phyloP scores from a whole-genome alignment of 2,329 filamentous ascomycete genomes.

The Xylariales sp. region DNA sequence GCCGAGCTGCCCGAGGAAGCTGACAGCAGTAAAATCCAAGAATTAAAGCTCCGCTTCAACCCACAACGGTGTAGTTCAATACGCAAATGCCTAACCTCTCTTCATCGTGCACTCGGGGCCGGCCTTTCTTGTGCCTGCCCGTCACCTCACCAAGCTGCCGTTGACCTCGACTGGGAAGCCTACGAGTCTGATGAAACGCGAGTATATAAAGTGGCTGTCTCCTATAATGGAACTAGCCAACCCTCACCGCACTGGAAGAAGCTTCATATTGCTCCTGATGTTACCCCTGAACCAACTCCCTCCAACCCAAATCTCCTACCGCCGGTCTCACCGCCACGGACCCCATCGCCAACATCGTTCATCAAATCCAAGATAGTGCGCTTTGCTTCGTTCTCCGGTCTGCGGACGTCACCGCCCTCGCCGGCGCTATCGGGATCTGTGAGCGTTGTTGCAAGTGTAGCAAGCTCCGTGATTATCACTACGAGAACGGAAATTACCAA shows the following conservation, averaged over 20 bases:
- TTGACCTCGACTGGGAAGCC: conserved; percentile 20
- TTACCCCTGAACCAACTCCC: background rate
- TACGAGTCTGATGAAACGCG: conserved; percentile 18
- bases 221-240: background rate
- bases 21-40: conserved; percentile 16
- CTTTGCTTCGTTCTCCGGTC: background rate
- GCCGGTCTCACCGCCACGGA: conserved; percentile 8
- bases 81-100: conserved; percentile 17
- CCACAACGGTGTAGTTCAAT: conserved; percentile 14
- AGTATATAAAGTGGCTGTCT: conserved; percentile 20
- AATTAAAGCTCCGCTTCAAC: conserved; percentile 20
- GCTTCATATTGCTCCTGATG: conserved; percentile 13
- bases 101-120: conserved; percentile 19
- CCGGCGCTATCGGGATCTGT: background rate
- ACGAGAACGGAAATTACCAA: conserved; percentile 7
- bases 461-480: background rate
- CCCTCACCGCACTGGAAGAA: conserved; percentile 15
- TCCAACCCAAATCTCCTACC: background rate
- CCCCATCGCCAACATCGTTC: conserved; percentile 1
- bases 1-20: conserved; percentile 19
- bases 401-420: background rate
- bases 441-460: background rate
- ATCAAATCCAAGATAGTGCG: conserved; percentile 22
- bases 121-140: conserved; percentile 16
- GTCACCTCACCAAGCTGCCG: conserved; percentile 19